Evolutionary conservation across 805 yeast genomes (phyloP), one percentile per base, ranked within the genome.

Genomic region (Torulaspora indica): DNA sequence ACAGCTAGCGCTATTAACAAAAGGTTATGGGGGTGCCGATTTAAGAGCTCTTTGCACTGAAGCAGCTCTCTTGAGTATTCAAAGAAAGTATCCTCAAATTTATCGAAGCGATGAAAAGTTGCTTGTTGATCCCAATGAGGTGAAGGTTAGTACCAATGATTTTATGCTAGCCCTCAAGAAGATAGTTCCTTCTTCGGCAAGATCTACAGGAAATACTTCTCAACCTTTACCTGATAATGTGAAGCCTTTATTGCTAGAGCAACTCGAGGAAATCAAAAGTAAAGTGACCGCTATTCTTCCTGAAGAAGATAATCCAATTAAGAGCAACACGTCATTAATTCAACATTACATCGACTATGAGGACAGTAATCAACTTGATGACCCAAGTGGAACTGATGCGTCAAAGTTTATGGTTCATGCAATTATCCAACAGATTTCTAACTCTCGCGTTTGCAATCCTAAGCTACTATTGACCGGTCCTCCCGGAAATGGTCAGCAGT

Each of bases 11-110:
- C 72, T 73, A 15, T 67, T 87, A 45, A 91, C 98, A 0, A 91
- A 90, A 61, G 98, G 98, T 0, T 93, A 86, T 59, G 98, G 98
- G 37, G 98, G 98, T 70, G 98, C 98, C 2, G 98, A 93, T 64
- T 70, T 93, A 50, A 72, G 96, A 43, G 96, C 98, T 0, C 69
- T 93, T 24, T 89, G 98, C 63, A 91, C 98, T 0, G 98, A 93
- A 61, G 90, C 97, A 24, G 98, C 98, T 0, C 71, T 93, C 49
- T 82, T 84, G 56, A 82, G 96, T 56, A 91, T 93, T 32, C 97
- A 91, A 66, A 71, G 98, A 51, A 78, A 82, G 36, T 91, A 83
- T 54, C 99, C 99, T 0, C 98, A 93, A 64, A 91, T 93, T 35
- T 93, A 93, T 64, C 68, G 75, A 50, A 76, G 90, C 8, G 72